Base-by-base conservation (phyloP, 2,329 filamentous ascomycete genomes). In the Hypomyces rosellus region DNA sequence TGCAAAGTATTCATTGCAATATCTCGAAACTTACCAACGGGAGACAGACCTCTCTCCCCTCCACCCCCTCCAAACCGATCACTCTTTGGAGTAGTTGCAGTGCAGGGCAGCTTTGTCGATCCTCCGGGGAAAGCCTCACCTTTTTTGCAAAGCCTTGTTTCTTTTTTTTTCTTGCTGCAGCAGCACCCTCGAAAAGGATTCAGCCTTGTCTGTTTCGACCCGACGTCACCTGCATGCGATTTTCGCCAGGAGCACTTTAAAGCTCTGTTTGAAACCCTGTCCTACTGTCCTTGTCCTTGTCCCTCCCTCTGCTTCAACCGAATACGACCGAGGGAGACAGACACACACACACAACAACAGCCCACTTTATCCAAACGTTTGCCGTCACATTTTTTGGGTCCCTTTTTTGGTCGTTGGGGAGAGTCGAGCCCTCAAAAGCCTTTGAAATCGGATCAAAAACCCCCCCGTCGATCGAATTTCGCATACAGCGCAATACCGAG, bases 391-490 rank as follows among this genome's bases (percentile, higher is more conserved):
- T 38, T 45, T 45, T 45, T 45, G 25, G 43, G 25, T 30, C 25
- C 25, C 6, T 45, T 34, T 30, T 44, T 45, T 51, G 50, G 46
- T 39, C 37, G 34, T 33, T 20, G 38, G 40, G 25, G 40, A 37
- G 37, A 40, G 37, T 42, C 45, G 43, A 30, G 50, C 45, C 45
- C 20, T 20, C 44, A 30, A 45, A 33, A 33, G 8, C 25, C 25
- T 30, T 18, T 45, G 25, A 34, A 45, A 40, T 42, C 44, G 41
- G 37, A 34, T 25, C 34, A 18, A 33, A 18, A 33, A 33, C 15
- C 33, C 34, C 40, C 49, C 34, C 50, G 45, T 45, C 50, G 41
- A 13, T 41, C 41, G 41, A 51, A 41, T 51, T 45, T 45, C 45
- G 25, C 25, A 30, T 30, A 30, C 6, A 30, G 25, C 25, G 25